Evolutionary conservation across 2,329 filamentous ascomycete genomes (phyloP), one percentile per base, ranked within the genome.

Genomic region (Penicillium psychrosexuale): DNA sequence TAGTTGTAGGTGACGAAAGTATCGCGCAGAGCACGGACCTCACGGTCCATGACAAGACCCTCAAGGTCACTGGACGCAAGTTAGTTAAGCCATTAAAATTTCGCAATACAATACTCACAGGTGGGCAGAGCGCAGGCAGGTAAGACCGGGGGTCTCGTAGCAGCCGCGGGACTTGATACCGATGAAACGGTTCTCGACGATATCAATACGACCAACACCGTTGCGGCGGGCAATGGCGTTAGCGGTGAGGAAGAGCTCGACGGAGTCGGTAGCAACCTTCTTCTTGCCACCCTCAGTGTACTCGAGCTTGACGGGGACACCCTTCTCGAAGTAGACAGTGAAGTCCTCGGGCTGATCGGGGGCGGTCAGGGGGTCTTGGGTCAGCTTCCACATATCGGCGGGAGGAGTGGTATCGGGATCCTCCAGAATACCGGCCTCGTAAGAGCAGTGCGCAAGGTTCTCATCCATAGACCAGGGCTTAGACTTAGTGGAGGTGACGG

Each of bases 121-220:
- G 61, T 71, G 69, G 51, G 69, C 67, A 55, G 67, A 58, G 51
- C 68, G 66, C 60, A 72, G 61, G 59, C 64, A 67, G 57, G 68
- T 71, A 33, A 69, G 67, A 62, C 65, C 67, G 30, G 68, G 67
- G 51, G 67, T 69, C 64, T 92, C 89, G 78, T 92, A 92, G 80
- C 89, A 92, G 66, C 89, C 89, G 67, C 89, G 84, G 63, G 82
- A 86, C 80, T 92, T 92, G 66, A 92, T 80, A 60, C 89, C 89
- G 69, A 90, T 88, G 78, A 88, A 90, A 51, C 89, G 83, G 78
- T 89, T 89, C 75, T 91, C 88, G 58, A 92, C 89, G 69, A 93
- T 93, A 73, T 93, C 89, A 62, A 93, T 87, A 67, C 90, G 81
- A 66, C 89, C 90, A 63, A 93, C 83, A 71, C 90, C 90, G 77